phyloP scores from a whole-genome alignment of 768 basidiomycete genomes.

The Boletus subcaerulescens region DNA sequence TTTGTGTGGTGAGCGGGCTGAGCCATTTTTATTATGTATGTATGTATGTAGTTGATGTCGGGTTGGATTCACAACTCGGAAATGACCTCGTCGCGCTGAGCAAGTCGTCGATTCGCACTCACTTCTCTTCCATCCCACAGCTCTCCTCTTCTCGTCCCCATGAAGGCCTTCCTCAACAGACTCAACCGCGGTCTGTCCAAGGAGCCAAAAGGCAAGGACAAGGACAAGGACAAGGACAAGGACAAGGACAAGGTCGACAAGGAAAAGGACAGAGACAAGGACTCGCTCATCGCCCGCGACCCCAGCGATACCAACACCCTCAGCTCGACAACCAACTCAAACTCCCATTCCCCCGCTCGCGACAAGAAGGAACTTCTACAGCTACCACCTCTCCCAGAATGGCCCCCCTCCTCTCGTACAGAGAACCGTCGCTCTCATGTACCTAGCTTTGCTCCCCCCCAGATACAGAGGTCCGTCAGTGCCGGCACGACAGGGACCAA shows the following conservation, averaged over 20 bases:
- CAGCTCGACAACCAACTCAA: constrained; percentile 26
- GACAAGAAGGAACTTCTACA: constrained; percentile 55
- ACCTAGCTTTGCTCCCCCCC: constrained; percentile 9
- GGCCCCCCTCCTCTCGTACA: constrained; percentile 52
- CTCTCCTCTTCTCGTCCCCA: constrained; percentile 28
- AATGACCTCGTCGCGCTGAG: constrained; percentile 20
- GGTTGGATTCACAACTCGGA: constrained; percentile 16
- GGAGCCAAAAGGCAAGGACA: constrained; percentile 57
- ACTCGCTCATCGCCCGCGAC: constrained; percentile 28
- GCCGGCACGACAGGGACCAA: constrained; percentile 34
- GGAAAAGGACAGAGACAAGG: constrained; percentile 21
- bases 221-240: constrained; percentile 40
- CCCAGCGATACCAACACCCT: constrained; percentile 33
- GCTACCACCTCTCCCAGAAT: constrained; percentile 59
- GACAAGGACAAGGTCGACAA: constrained; percentile 38
- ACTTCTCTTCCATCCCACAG: background rate
- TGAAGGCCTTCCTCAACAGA: constrained; percentile 84
- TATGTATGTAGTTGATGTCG: background rate
- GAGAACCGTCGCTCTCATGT: constrained; percentile 20
- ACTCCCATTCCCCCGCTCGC: constrained; percentile 36
- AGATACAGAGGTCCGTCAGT: constrained; percentile 29
- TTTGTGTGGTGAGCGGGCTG: constrained; percentile 65
- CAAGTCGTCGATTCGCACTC: constrained; percentile 8
- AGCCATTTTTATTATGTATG: background rate
- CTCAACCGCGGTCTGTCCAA: constrained; percentile 62